Conservation (phyloP, 768 basidiomycete species). For the Boletus fagicola region DNA sequence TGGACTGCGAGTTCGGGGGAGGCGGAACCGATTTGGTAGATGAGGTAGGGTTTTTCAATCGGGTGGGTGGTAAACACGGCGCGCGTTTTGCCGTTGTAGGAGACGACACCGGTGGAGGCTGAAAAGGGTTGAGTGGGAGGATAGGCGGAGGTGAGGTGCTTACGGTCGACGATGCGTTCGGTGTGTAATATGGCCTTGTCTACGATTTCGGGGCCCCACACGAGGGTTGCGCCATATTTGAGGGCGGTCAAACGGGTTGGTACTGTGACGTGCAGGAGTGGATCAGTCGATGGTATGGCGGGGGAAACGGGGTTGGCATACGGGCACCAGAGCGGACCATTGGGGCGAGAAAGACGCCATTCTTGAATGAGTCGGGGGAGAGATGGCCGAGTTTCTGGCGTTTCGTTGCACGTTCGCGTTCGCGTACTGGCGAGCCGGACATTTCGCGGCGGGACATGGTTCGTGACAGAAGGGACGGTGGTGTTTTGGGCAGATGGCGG, state of each 20-base stretch:
- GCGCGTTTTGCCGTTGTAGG: conserved; percentile 78
- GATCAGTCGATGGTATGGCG: background rate
- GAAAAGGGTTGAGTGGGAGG: conserved; percentile 6
- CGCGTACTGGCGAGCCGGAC: conserved; percentile 36
- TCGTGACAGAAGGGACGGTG: background rate
- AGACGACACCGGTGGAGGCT: conserved; percentile 86
- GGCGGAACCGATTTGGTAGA: conserved; percentile 93
- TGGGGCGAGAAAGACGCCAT: conserved; percentile 93
- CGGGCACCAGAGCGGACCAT: conserved; percentile 95
- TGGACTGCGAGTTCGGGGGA: conserved; percentile 88
- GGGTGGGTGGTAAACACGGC: conserved; percentile 93
- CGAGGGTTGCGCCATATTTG: conserved; percentile 89
- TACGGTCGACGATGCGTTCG: conserved; percentile 83
- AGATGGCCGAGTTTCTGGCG: conserved; percentile 57
- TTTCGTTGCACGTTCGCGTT: conserved; percentile 41
- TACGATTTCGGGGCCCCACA: conserved; percentile 96
- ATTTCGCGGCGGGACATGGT: conserved; percentile 50
- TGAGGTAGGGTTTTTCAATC: conserved; percentile 88
- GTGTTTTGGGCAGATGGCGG: background rate
- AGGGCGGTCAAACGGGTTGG: conserved; percentile 83
- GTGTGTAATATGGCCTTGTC: conserved; percentile 93
- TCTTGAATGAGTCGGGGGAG: conserved; percentile 72
- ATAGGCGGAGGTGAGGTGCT: conserved; percentile 29
- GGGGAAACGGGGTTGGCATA: conserved; percentile 40
- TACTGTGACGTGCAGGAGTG: conserved; percentile 45